Percentiles rank a stretch among this genome's conserved stretches.
Evolutionary conservation across 1,284 basidiomycete species (phyloP).

Genomic region (Ganoderma leucocontextum): DNA sequence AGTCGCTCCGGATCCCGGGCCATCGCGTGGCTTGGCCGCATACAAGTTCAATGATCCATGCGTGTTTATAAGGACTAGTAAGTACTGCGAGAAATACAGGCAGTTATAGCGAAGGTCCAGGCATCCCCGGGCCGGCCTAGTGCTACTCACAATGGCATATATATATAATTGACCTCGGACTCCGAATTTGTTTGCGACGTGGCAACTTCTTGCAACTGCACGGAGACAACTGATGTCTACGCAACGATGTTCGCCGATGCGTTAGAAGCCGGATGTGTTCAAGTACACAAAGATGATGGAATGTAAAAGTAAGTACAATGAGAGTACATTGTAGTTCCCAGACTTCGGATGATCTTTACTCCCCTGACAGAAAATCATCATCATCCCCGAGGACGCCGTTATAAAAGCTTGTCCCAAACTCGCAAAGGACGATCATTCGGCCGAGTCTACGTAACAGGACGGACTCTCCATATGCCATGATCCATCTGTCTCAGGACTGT

Average conservation of each 20-base stretch:
- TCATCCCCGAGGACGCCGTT: neutral
- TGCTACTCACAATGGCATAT: too few species aligned
- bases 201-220: too few species aligned
- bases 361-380: neutral
- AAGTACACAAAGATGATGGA: neutral
- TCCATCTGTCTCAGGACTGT: constrained; percentile 1
- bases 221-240: too few species aligned
- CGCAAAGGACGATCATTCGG: neutral
- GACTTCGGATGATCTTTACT: neutral
- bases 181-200: too few species aligned
- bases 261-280: neutral
- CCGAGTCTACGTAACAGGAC: neutral
- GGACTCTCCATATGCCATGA: neutral
- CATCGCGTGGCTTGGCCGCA: too few species aligned
- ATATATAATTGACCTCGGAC: too few species aligned
- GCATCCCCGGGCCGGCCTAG: too few species aligned
- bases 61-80: too few species aligned
- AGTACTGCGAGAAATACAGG: too few species aligned
- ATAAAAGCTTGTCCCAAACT: neutral
- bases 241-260: neutral
- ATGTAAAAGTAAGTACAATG: neutral
- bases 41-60: too few species aligned
- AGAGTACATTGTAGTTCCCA: neutral
- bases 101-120: too few species aligned
- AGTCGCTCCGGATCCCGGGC: neutral